Base-by-base conservation (phyloP, 495 filamentous ascomycete genomes). In the Xylaria telfairii region DNA sequence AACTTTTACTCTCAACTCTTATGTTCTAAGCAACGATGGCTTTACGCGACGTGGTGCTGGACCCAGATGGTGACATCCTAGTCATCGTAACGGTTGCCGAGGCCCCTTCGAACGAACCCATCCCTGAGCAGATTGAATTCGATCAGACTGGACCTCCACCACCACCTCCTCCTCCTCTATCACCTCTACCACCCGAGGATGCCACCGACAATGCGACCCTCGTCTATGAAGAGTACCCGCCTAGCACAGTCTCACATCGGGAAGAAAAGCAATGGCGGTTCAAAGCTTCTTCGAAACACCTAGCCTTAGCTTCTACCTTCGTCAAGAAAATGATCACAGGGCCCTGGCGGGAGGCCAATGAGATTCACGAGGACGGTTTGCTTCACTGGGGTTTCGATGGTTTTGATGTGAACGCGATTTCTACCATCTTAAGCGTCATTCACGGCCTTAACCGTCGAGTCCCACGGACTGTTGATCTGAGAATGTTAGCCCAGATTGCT, bases 251-350 rank as follows among this genome's bases (percentile, higher is more conserved):
- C 21, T n/a, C 17, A 10, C 10, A 13, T 8, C 42, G 6, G 30
- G 42, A 65, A 51, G 49, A 65, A 51, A 37, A 44, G 15, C n/a
- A 69, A 69, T 47, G 54, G 32, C 53, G 44, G 17, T 72, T 82
- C 74, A 84, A 82, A 54, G 84, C 87, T 9, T 89, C 86, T 17
- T 87, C 86, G 2, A 84, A 82, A 49, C 85, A 89, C 72, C 73
- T 90, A 26, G 78, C 73, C 0, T 69, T 87, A 24, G 82, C 84
- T 5, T 91, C 88, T 1, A 76, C 82, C 1, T 71, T 83, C 10
- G 88, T 90, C 72, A 79, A 78, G 53, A 75, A 60, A 67, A 77
- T 76, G 54, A 72, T 82, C 41, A 73, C 71, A 28, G 73, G 78
- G 32, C 74, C 71, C 19, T 85, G 81, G 80, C 80, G 76, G 62